A percentile compares a stretch with the other conserved stretches of the same genome.
Conservation (phyloP, 2,329 filamentous ascomycete genomes). For the Stemphylium lycopersici region DNA sequence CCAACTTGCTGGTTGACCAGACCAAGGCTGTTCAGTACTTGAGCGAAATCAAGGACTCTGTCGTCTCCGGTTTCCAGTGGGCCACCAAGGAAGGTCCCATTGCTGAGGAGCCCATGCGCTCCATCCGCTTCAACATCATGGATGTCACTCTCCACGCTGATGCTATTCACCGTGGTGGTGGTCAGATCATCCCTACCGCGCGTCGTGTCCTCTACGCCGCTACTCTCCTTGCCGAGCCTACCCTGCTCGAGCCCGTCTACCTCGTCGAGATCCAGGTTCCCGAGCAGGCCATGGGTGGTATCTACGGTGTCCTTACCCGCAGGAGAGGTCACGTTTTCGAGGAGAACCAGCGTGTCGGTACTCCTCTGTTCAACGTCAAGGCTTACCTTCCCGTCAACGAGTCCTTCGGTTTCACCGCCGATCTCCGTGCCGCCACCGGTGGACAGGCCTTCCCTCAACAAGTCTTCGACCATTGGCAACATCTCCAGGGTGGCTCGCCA, state of each 20-base stretch:
- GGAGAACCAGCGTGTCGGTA: constrained; percentile 98
- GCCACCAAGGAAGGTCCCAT: constrained; percentile 96
- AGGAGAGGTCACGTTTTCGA: constrained; percentile 98
- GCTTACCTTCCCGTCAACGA: constrained; percentile 95
- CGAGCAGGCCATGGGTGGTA: constrained; percentile 98
- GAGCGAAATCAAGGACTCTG: constrained; percentile 99
- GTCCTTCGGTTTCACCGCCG: constrained; percentile 98
- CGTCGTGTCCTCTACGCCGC: constrained; percentile 97
- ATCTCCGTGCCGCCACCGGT: constrained; percentile 90
- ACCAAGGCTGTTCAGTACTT: constrained; percentile 99
- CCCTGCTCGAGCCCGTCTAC: constrained; percentile 96
- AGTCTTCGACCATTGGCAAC: constrained; percentile 99
- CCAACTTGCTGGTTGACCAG: constrained; percentile 99
- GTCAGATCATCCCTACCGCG: constrained; percentile 96
- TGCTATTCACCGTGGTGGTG: constrained; percentile 99
- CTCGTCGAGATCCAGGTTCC: constrained; percentile 99
- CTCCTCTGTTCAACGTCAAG: constrained; percentile 99
- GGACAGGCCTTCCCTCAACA: constrained; percentile 99
- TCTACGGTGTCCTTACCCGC: constrained; percentile 98
- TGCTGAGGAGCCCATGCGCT: constrained; percentile 97
- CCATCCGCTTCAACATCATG: constrained; percentile 97
- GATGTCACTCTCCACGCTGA: constrained; percentile 99
- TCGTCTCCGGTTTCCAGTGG: constrained; percentile 99
- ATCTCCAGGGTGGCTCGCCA: constrained; percentile 90
- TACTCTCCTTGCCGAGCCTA: constrained; percentile 86